These are phyloP conservation scores for Carpinus fangiana DNA, from an alignment of 306 rosid genomes.

Conservation along the genomic window DNA sequence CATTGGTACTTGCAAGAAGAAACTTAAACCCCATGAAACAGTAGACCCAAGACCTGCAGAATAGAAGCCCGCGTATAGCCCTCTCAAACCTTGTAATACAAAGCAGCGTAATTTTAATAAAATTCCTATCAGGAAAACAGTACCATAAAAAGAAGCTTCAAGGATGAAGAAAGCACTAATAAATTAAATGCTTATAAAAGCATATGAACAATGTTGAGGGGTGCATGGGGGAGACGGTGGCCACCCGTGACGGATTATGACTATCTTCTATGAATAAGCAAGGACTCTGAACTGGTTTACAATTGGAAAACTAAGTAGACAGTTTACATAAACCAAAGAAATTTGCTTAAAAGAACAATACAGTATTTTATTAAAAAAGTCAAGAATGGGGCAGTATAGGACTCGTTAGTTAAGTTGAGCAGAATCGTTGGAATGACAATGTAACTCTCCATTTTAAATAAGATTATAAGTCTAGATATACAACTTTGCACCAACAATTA, in stretches of 20 bases:
- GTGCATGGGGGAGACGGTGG: too few relatives aligned
- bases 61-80: slow-evolving; percentile 86
- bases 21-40: slow-evolving; percentile 83
- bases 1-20: slow-evolving; percentile 74
- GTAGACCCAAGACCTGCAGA: slow-evolving; percentile 92
- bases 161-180: background rate
- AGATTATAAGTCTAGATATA: slow-evolving; percentile 6
- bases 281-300: background rate
- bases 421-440: background rate
- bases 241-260: background rate
- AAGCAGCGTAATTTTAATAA: slow-evolving; percentile 17
- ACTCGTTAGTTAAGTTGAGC: too few relatives aligned
- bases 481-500: background rate
- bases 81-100: slow-evolving; percentile 72
- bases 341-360: background rate
- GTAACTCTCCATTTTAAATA: background rate
- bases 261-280: background rate
- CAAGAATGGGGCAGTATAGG: background rate
- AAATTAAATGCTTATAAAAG: too few relatives aligned
- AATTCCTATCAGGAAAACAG: slow-evolving; percentile 9
- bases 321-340: background rate
- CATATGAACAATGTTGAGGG: too few relatives aligned
- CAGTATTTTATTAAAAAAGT: background rate
- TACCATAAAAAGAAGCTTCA: background rate
- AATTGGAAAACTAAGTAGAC: background rate